Evolutionary conservation across 179 eudicot genomes (phyloP).

Genomic region (Camellia oleifera): DNA sequence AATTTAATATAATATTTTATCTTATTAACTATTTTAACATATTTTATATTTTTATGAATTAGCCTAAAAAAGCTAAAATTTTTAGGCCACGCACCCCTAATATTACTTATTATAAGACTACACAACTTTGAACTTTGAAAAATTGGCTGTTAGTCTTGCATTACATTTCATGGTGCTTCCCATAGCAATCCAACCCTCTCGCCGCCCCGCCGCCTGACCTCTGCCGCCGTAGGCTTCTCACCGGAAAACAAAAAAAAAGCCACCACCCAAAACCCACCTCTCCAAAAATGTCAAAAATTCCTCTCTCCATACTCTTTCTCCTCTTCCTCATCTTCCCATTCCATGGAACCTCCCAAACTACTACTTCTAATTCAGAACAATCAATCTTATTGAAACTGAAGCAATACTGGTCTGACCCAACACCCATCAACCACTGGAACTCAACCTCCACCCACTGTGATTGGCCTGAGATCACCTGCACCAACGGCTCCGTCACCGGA

Average conservation of each 20-base stretch:
- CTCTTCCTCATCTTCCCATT: background rate
- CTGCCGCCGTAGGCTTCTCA: background rate
- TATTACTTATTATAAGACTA: too few relatives aligned
- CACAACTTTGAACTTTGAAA: too few relatives aligned
- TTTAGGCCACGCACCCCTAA: too few relatives aligned
- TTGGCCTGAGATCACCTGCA: conserved; percentile 64
- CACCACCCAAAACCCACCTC: background rate
- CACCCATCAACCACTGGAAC: conserved; percentile 41
- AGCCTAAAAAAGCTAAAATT: too few relatives aligned
- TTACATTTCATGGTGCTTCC: too few relatives aligned
- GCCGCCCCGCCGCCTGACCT: background rate
- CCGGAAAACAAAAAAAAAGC: background rate
- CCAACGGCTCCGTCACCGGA: conserved; percentile 41
- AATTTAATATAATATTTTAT: too few relatives aligned
- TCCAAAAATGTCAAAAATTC: background rate
- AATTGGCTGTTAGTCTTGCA: too few relatives aligned
- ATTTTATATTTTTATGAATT: too few relatives aligned
- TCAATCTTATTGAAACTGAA: conserved; percentile 41
- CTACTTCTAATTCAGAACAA: conserved; percentile 20
- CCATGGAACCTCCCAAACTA: conserved; percentile 17
- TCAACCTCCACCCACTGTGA: conserved; percentile 37
- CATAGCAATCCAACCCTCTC: too few relatives aligned
- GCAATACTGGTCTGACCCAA: conserved; percentile 46
- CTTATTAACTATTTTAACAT: too few relatives aligned
- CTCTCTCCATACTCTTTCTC: background rate